Base-by-base conservation (phyloP, 2,329 filamentous ascomycete species). In the Talaromyces piceae region DNA sequence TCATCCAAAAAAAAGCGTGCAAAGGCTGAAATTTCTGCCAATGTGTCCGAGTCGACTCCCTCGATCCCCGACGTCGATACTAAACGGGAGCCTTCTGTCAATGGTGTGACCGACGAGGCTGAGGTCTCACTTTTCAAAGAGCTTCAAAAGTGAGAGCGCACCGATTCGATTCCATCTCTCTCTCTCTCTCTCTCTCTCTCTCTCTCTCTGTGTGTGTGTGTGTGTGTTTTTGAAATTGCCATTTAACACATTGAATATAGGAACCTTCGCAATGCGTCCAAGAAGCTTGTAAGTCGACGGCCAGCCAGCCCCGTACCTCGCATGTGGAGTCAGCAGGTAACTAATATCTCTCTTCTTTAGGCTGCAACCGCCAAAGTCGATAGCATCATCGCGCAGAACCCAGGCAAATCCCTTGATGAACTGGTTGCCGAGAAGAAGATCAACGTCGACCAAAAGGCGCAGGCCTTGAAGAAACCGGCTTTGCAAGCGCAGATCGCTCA, bases 181-280 rank as follows among this genome's bases (percentile, higher is more conserved):
- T n/a, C n/a, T n/a, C n/a, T n/a, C n/a, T n/a, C n/a, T n/a, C n/a
- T n/a, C n/a, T n/a, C n/a, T n/a, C n/a, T n/a, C n/a, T n/a, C n/a
- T n/a, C n/a, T n/a, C n/a, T 50, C 20, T 2, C n/a, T 9, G 16
- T 11, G 26, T 28, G 6, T 2, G n/a, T 37, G 16, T 37, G 16
- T 20, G 9, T 11, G 4, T 4, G 11, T 9, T 33, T 9, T 8
- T 37, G 3, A 9, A 37, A 4, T 31, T 8, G 16, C 11, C 7
- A 5, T 37, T 18, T 37, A 37, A 37, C 3, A 5, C 3, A 37
- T 50, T 20, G 12, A 18, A 8, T 53, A 41, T 54, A 95, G 90
- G 78, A 89, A 82, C 70, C 87, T 96, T 62, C 90, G 91, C 65
- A 95, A 93, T 70, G 75, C 93, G 64, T 87, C 84, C 77, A 97